Evolutionary conservation across 805 yeast species (phyloP).

Genomic region (Candida corydali): DNA sequence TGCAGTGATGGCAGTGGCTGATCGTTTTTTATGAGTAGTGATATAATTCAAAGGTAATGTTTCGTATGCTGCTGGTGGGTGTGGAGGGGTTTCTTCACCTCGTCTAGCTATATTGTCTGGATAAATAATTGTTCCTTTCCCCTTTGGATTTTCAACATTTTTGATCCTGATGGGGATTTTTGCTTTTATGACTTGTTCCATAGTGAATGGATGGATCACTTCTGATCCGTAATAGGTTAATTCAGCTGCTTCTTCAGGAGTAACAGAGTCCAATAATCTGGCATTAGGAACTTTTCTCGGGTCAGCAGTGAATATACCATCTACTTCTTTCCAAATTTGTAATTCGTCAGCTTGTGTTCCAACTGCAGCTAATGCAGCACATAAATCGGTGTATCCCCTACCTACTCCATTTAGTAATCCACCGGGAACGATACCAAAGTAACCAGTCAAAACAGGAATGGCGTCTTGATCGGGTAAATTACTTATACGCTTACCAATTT

Average conservation of each 20-base stretch:
- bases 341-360: constrained; percentile 89
- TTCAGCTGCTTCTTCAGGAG: constrained; percentile 99
- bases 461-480: constrained; percentile 34
- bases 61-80: constrained; percentile 79
- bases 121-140: constrained; percentile 88
- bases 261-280: constrained; percentile 76
- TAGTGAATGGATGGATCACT: constrained; percentile 97
- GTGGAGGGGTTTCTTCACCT: constrained; percentile 91
- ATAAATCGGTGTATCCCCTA: constrained; percentile 94
- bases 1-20: constrained; percentile 95
- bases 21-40: constrained; percentile 47
- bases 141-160: constrained; percentile 91
- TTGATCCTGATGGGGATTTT: constrained; percentile 95
- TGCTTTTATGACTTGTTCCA: constrained; percentile 97
- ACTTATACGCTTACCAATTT: constrained; percentile 48
- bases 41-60: constrained; percentile 34
- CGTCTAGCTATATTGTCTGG: constrained; percentile 84
- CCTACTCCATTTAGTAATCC: constrained; percentile 92
- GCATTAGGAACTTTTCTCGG: constrained; percentile 94
- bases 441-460: constrained; percentile 93
- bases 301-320: constrained; percentile 97
- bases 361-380: constrained; percentile 95
- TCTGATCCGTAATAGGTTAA: constrained; percentile 96
- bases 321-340: constrained; percentile 99
- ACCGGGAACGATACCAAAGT: constrained; percentile 94